A percentile compares a stretch with the other conserved stretches of the same genome.
These are phyloP conservation scores for Cornus kousa DNA, from an alignment of 148 eudicot species.

Conservation along the genomic window DNA sequence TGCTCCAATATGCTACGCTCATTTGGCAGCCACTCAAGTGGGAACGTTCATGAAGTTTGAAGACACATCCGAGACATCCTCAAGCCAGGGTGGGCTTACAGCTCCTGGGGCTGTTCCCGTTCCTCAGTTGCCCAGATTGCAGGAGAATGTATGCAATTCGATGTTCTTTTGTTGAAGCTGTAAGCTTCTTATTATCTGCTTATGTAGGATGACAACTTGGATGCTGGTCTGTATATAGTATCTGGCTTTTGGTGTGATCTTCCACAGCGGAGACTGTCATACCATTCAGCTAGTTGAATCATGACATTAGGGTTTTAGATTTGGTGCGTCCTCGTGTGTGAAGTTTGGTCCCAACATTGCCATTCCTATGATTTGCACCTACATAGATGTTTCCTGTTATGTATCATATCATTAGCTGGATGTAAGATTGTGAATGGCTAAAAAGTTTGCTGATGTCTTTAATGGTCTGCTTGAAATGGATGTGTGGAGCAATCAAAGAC, in stretches of 20 bases:
- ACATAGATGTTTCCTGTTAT: neutral
- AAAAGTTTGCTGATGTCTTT: neutral
- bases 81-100: conserved; percentile 67
- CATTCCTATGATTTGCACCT: neutral
- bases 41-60: conserved; percentile 84
- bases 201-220: neutral
- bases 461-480: neutral
- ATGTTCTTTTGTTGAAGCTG: conserved; percentile 75
- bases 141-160: conserved; percentile 65
- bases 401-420: neutral
- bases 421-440: neutral
- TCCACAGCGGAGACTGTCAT: neutral
- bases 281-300: neutral
- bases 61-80: conserved; percentile 66
- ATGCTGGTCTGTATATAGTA: neutral
- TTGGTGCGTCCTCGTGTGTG: neutral
- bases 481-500: neutral
- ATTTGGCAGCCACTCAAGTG: conserved; percentile 86
- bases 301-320: neutral
- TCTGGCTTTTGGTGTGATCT: neutral
- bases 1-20: conserved; percentile 90
- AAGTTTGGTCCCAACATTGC: neutral
- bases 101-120: conserved; percentile 63
- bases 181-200: neutral
- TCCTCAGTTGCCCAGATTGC: conserved; percentile 72